Evolutionary conservation across 176 grass and related monocot genomes (phyloP).

Genomic region (Bothriochloa decipiens): DNA sequence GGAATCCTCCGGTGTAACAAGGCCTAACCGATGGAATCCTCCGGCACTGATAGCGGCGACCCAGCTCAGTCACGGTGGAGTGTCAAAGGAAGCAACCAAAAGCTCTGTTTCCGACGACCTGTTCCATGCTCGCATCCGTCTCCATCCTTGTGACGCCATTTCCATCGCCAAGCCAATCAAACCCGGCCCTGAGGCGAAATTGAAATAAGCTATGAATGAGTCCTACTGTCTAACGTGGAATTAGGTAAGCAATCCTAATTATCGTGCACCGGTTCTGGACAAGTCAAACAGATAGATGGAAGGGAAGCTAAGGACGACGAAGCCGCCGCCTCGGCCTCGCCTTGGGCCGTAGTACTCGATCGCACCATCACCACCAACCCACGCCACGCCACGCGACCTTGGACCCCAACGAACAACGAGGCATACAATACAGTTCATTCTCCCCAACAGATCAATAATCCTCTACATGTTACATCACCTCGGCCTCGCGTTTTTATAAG

Average conservation of each 20-base stretch:
- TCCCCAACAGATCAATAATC: slow-evolving; percentile 29
- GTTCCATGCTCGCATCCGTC: slow-evolving; percentile 33
- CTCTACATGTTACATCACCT: slow-evolving; percentile 37
- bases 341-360: background rate
- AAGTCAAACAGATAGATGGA: slow-evolving; percentile 31
- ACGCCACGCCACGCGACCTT: background rate
- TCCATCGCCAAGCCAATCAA: slow-evolving; percentile 26
- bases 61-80: slow-evolving; percentile 23
- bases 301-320: background rate
- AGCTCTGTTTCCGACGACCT: background rate
- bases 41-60: slow-evolving; percentile 2
- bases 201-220: background rate
- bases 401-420: slow-evolving; percentile 17
- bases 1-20: slow-evolving; percentile 7
- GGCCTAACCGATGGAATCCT: background rate
- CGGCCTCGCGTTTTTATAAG: background rate
- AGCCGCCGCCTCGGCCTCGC: slow-evolving; percentile 19
- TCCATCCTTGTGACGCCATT: slow-evolving; percentile 16
- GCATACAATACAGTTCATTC: slow-evolving; percentile 34
- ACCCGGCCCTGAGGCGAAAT: background rate
- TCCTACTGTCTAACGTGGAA: slow-evolving; percentile 38
- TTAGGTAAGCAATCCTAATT: slow-evolving; percentile 46
- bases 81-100: slow-evolving; percentile 25
- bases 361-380: slow-evolving; percentile 9
- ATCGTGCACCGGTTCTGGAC: background rate